A percentile compares a stretch with the other conserved stretches of the same genome.
Evolutionary conservation across 257 asterid genomes (phyloP).

Genomic region (Phtheirospermum japonicum): DNA sequence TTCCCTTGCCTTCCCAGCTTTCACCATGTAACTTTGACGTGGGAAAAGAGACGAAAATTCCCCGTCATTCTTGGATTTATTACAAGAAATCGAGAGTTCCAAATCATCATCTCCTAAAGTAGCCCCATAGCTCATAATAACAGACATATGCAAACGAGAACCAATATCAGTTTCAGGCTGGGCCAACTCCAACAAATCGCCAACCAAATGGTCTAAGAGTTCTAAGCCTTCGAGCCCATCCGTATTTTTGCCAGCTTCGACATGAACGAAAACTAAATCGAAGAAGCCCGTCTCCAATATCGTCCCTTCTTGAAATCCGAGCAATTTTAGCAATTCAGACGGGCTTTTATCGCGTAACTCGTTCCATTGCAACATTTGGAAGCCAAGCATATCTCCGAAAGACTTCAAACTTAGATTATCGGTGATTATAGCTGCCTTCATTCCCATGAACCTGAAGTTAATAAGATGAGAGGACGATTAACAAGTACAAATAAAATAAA

Average conservation of each 20-base stretch:
- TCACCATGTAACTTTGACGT: constrained; percentile 72
- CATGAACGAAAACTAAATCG: constrained; percentile 63
- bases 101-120: constrained; percentile 36
- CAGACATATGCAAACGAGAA: constrained; percentile 67
- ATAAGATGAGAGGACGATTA: too few species aligned
- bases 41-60: constrained; percentile 53
- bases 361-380: constrained; percentile 43
- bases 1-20: constrained; percentile 59
- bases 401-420: constrained; percentile 44
- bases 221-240: constrained; percentile 40
- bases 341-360: constrained; percentile 34
- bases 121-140: constrained; percentile 78
- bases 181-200: constrained; percentile 41
- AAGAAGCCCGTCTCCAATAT: constrained; percentile 40
- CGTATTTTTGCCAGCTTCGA: constrained; percentile 49
- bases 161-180: constrained; percentile 47
- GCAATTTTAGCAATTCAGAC: constrained; percentile 53
- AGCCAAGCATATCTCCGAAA: constrained; percentile 54
- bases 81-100: constrained; percentile 33
- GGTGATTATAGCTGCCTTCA: constrained; percentile 72
- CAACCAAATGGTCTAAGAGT: constrained; percentile 54
- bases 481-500: too few species aligned
- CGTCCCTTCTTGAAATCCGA: constrained; percentile 77
- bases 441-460: constrained; percentile 71
- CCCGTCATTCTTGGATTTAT: constrained; percentile 29